Evolutionary conservation across 306 rosid species (phyloP), one percentile per base, ranked within the genome.

Genomic region (Dryas alaskensis): DNA sequence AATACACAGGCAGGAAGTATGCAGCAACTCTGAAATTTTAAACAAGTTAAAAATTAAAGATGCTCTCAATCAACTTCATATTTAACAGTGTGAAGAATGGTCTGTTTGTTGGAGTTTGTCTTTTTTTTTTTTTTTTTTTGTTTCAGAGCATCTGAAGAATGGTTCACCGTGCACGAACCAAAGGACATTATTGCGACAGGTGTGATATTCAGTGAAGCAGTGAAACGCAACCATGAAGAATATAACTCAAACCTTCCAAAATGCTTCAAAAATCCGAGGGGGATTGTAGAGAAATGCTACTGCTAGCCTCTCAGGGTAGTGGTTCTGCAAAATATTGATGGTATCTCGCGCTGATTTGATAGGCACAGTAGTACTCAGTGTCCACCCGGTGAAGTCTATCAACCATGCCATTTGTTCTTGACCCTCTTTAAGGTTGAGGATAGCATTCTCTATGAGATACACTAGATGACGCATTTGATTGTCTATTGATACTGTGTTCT

Each of bases 361-460:
- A 5, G 86, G 82, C 67, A 81, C 83, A 37, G 80, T 78, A 14
- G 86, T 73, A 69, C 73, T 81, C 50, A 84, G 73, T 13, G 88
- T 78, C 83, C 80, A 81, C 10, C 88, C 86, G 6, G 82, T 81
- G 65, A 81, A 84, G 81, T 81, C 88, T 55, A 84, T 78, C 81
- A 83, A 65, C 86, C 86, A 84, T 17, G 87, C 85, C 96, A 87
- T 93, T 78, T 93, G 97, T 77, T 86, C 98, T 81, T 91, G 91
- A 73, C 83, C 92, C 12, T 78, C 85, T 0, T 84, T 84, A 70
- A 84, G 87, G 80, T 84, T 84, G 27, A 84, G 75, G 69, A 84
- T 60, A 39, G 92, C 96, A 70, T 90, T 90, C 85, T 92, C 96
- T 82, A 92, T 67, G 49, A 88, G 83, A 81, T 92, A 92, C 59